phyloP scores from a whole-genome alignment of 1,284 basidiomycete species.

The Fomitopsis palustris region DNA sequence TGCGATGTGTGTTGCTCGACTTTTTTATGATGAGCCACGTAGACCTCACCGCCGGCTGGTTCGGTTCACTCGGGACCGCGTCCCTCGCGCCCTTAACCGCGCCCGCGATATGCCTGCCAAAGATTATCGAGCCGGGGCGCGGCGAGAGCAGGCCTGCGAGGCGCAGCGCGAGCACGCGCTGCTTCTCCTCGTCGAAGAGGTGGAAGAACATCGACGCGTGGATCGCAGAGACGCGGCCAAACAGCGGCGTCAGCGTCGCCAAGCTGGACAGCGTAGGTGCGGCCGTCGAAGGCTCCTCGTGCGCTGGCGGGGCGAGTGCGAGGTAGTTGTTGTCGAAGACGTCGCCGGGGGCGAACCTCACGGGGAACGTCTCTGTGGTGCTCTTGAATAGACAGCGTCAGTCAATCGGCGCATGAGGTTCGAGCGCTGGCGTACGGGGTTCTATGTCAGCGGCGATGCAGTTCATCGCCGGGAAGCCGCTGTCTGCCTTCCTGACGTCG shows the following conservation, averaged over 20 bases:
- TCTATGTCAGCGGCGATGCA: slow-evolving; percentile 33
- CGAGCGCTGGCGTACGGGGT: slow-evolving; percentile 18
- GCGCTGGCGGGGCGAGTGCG: slow-evolving; percentile 5
- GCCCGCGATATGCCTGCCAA: slow-evolving; percentile 23
- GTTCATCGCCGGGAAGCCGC: slow-evolving; percentile 33
- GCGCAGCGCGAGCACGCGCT: slow-evolving; percentile 32
- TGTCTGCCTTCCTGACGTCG: slow-evolving; percentile 37
- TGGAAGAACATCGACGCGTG: slow-evolving; percentile 45
- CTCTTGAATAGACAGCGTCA: slow-evolving; percentile 17
- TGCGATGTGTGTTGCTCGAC: no score
- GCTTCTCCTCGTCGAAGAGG: slow-evolving; percentile 38
- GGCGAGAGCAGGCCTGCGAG: slow-evolving; percentile 35
- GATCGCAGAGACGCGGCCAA: slow-evolving; percentile 39
- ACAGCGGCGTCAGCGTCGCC: slow-evolving; percentile 28
- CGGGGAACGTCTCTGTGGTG: slow-evolving; percentile 34
- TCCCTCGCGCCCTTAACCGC: slow-evolving; percentile 15
- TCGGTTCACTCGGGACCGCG: background rate
- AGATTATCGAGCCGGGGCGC: slow-evolving; percentile 29
- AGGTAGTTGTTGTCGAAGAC: slow-evolving; percentile 34
- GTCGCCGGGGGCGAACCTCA: slow-evolving; percentile 39
- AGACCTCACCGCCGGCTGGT: background rate
- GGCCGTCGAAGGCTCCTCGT: slow-evolving; percentile 5
- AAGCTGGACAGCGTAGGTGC: slow-evolving; percentile 25
- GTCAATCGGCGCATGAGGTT: background rate
- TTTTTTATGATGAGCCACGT: no score